Percentiles rank a stretch among this genome's conserved stretches.
Evolutionary conservation across 129 eudicot species (phyloP).

Genomic region (Rutidosis leptorrhynchoides): DNA sequence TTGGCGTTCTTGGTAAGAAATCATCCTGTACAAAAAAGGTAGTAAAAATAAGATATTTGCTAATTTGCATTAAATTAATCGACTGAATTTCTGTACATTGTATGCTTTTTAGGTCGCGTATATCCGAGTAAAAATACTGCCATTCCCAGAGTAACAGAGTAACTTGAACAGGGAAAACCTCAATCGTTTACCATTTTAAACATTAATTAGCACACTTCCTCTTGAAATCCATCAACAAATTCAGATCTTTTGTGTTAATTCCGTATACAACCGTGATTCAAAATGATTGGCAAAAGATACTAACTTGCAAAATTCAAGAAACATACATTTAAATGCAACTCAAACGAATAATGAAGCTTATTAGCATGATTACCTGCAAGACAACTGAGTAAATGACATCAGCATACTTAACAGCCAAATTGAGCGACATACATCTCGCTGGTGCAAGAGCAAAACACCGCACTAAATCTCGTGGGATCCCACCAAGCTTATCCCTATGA

Average conservation of each 20-base stretch:
- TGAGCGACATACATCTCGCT: slow-evolving; percentile 81
- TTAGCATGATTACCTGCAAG: slow-evolving; percentile 48
- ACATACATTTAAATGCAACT: background rate
- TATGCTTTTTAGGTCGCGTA: no score
- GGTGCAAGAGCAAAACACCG: slow-evolving; percentile 81
- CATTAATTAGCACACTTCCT: background rate
- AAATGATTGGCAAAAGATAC: background rate
- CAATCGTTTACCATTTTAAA: no score
- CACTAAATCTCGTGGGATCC: slow-evolving; percentile 59
- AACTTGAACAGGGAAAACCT: no score
- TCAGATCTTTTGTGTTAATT: background rate
- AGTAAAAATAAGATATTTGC: background rate
- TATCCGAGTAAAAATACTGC: no score
- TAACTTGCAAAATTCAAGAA: background rate
- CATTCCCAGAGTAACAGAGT: no score
- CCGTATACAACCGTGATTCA: background rate
- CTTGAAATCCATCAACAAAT: background rate
- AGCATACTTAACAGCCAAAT: slow-evolving; percentile 84
- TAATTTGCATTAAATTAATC: background rate
- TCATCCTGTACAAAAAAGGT: slow-evolving; percentile 59
- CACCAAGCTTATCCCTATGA: slow-evolving; percentile 60
- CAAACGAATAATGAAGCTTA: background rate
- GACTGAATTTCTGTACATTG: background rate
- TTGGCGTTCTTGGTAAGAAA: slow-evolving; percentile 87
- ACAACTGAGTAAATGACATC: slow-evolving; percentile 71